Conservation (phyloP, 1,284 basidiomycete genomes). For the Trichosporon faecale region DNA sequence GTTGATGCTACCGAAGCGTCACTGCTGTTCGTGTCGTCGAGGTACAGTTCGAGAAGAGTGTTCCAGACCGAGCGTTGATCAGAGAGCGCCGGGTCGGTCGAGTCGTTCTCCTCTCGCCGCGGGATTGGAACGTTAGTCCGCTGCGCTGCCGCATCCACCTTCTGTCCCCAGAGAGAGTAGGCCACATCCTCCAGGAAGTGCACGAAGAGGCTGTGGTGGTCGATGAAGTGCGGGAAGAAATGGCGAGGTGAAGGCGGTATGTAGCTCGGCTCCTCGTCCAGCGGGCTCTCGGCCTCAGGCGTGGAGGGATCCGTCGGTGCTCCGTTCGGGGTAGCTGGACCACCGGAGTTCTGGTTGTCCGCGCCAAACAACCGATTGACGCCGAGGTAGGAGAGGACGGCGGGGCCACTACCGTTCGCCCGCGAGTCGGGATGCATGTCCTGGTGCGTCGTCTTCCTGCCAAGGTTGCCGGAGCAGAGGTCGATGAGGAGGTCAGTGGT, state of each 20-base stretch:
- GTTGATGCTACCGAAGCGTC: slow-evolving; percentile 25
- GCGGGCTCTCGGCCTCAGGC: slow-evolving; percentile 13
- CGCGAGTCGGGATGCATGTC: slow-evolving; percentile 33
- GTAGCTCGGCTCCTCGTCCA: slow-evolving; percentile 34
- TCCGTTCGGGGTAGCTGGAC: background rate
- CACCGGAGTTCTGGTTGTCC: background rate
- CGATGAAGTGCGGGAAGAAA: slow-evolving; percentile 93
- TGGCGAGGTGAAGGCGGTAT: slow-evolving; percentile 74
- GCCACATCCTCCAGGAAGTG: slow-evolving; percentile 88
- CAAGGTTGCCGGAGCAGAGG: slow-evolving; percentile 70
- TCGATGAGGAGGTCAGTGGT: slow-evolving; percentile 90
- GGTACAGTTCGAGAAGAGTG: slow-evolving; percentile 89
- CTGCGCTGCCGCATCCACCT: slow-evolving; percentile 54
- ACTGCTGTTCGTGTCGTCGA: slow-evolving; percentile 58
- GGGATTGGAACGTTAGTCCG: slow-evolving; percentile 6
- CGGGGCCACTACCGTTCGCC: slow-evolving; percentile 54
- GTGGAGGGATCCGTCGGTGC: background rate
- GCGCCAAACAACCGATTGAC: slow-evolving; percentile 57
- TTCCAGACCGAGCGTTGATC: slow-evolving; percentile 94
- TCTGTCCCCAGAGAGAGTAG: slow-evolving; percentile 73
- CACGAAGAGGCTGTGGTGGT: slow-evolving; percentile 78
- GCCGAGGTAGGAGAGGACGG: slow-evolving; percentile 74
- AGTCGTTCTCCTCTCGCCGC: slow-evolving; percentile 20
- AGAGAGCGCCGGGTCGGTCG: slow-evolving; percentile 56
- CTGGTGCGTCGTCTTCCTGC: slow-evolving; percentile 28